Conservation (phyloP, 257 asterid species). For the Solanum raphanifolium region DNA sequence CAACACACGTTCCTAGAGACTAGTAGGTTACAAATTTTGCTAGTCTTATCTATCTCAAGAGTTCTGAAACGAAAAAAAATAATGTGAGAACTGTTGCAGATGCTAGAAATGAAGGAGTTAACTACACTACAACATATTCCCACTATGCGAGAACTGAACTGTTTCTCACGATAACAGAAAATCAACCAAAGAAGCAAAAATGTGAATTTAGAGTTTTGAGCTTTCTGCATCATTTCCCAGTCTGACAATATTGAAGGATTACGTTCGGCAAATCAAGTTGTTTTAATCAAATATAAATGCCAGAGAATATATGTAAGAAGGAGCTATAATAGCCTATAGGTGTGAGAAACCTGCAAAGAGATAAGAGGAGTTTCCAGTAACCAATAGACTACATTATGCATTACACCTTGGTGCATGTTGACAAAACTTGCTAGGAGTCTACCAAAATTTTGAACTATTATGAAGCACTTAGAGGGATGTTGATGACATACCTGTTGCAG, state of each 20-base stretch:
- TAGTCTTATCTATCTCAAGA: no score
- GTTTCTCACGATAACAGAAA: not conserved
- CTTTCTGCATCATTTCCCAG: not conserved
- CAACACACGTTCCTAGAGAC: no score
- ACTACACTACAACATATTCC: no score
- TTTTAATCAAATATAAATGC: not conserved
- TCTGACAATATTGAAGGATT: not conserved
- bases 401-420: not conserved
- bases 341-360: not conserved
- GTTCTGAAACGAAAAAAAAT: no score
- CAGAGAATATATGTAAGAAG: not conserved
- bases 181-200: not conserved
- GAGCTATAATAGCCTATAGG: not conserved
- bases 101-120: not conserved
- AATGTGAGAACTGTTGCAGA: no score
- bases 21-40: no score
- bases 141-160: not conserved
- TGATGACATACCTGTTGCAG: conserved; percentile 49
- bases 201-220: not conserved
- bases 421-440: not conserved
- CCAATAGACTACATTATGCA: not conserved
- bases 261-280: not conserved
- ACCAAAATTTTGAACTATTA: not conserved
- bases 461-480: not conserved
- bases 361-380: not conserved